Evolutionary conservation across 129 eudicot species (phyloP).

Genomic region (Flaveria linearis): DNA sequence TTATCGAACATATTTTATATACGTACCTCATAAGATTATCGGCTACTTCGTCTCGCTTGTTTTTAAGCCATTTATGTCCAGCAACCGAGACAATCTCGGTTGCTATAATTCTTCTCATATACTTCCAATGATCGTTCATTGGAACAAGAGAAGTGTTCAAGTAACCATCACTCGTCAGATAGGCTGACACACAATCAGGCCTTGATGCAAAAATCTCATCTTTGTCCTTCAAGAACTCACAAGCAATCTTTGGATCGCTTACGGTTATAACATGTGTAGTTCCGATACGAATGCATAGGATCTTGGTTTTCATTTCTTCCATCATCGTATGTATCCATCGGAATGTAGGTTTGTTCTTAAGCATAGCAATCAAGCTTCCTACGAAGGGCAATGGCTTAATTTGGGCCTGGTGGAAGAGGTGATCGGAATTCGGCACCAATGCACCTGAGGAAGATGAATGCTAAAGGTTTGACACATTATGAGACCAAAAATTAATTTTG

Average conservation of each 20-base stretch:
- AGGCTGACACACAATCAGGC: not conserved
- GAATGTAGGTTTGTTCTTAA: not conserved
- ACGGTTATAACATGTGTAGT: not conserved
- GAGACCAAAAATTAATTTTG: too few relatives aligned
- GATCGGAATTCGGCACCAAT: not conserved
- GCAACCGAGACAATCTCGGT: not conserved
- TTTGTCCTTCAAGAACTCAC: not conserved
- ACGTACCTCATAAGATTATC: not conserved
- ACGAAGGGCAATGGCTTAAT: not conserved
- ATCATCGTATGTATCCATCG: constrained; percentile 8
- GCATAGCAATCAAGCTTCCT: not conserved
- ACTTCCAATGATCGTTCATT: not conserved
- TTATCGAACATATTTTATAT: too few relatives aligned
- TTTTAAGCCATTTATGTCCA: not conserved
- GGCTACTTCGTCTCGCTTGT: not conserved
- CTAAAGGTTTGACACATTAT: not conserved
- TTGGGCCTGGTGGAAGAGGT: not conserved
- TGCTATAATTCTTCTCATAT: not conserved
- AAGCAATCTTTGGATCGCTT: not conserved
- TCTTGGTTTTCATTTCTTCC: constrained; percentile 2
- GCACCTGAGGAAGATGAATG: not conserved
- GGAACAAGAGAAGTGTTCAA: not conserved
- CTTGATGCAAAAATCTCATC: not conserved
- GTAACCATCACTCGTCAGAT: constrained; percentile 5
- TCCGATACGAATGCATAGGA: constrained; percentile 5